Percentiles rank a stretch among this genome's conserved stretches.
Evolutionary conservation across 768 basidiomycete species (phyloP).

Genomic region (Phaeotremella fagi): DNA sequence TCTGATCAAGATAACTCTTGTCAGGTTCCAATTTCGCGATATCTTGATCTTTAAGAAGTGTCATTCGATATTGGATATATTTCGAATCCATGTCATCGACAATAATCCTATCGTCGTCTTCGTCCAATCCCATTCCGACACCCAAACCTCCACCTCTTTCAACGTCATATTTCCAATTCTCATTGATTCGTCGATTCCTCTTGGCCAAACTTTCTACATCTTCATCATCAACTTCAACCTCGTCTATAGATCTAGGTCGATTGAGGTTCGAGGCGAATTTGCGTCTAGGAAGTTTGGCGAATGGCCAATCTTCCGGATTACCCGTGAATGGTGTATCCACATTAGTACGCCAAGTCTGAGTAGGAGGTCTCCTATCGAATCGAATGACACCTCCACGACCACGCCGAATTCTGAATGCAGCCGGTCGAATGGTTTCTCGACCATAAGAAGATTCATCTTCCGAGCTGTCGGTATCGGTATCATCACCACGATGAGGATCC

Average conservation of each 20-base stretch:
- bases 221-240: slow-evolving; percentile 11
- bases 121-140: slow-evolving; percentile 45
- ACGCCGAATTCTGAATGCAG: slow-evolving; percentile 62
- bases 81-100: slow-evolving; percentile 49
- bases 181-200: slow-evolving; percentile 42
- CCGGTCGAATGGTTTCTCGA: slow-evolving; percentile 47
- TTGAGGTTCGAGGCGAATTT: neutral
- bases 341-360: slow-evolving; percentile 11
- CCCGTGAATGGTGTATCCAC: slow-evolving; percentile 1
- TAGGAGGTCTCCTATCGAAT: slow-evolving; percentile 61
- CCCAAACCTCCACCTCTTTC: slow-evolving; percentile 41
- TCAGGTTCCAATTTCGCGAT: slow-evolving; percentile 35
- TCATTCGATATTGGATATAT: slow-evolving; percentile 39
- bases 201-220: slow-evolving; percentile 23
- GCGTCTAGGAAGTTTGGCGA: slow-evolving; percentile 18
- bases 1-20: slow-evolving; percentile 19
- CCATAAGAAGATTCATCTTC: slow-evolving; percentile 34
- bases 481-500: slow-evolving; percentile 56
- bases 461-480: slow-evolving; percentile 11
- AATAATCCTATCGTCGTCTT: slow-evolving; percentile 46
- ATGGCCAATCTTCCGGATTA: slow-evolving; percentile 21
- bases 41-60: slow-evolving; percentile 33
- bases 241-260: slow-evolving; percentile 33
- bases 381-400: slow-evolving; percentile 77
- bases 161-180: slow-evolving; percentile 48